Base-by-base conservation (phyloP, 2,329 filamentous ascomycete genomes). In the Beauveria sp. region DNA sequence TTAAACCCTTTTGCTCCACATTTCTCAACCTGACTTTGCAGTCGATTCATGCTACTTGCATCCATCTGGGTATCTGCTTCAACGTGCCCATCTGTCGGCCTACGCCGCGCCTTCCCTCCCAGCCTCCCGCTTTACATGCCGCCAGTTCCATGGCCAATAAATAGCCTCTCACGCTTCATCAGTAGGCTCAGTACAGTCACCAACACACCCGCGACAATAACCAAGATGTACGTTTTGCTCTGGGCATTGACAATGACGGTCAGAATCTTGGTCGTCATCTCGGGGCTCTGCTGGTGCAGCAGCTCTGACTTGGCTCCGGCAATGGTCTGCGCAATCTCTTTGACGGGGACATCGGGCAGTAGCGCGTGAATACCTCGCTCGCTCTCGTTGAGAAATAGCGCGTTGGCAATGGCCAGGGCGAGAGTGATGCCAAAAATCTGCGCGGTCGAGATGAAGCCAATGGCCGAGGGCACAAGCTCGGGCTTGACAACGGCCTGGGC, bases 391-490 rank as follows among this genome's bases (percentile, higher is more conserved):
- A 75, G 66, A 65, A 74, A 76, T n/a, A 74, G 67, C 1, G 67
- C 64, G 45, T 70, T 71, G 34, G 72, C 68, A 46, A 76, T 74
- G 9, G 69, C 70, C 9, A 74, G 64, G 1, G 68, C 66, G 49
- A 76, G 66, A 9, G 71, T 70, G 24, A 70, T 68, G 40, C 73
- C 71, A 10, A 64, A 63, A 18, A 74, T 65, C 63, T 75, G 73
- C 2, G 66, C 69, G 10, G 71, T 63, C 20, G 69, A 72, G 54
- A 76, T 73, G 66, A 74, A 74, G 7, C 73, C 70, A 30, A 76
- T 69, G 5, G 70, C 70, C 8, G 66, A 60, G 2, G 70, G 61
- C 5, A 74, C 65, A 9, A 71, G 64, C 1, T 64, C 52, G 7
- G 70, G 66, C 2, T 64, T 53, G 8, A 73, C 73, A 12, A 68